Conservation (phyloP, 345 rosid genomes). For the Salix udensis region DNA sequence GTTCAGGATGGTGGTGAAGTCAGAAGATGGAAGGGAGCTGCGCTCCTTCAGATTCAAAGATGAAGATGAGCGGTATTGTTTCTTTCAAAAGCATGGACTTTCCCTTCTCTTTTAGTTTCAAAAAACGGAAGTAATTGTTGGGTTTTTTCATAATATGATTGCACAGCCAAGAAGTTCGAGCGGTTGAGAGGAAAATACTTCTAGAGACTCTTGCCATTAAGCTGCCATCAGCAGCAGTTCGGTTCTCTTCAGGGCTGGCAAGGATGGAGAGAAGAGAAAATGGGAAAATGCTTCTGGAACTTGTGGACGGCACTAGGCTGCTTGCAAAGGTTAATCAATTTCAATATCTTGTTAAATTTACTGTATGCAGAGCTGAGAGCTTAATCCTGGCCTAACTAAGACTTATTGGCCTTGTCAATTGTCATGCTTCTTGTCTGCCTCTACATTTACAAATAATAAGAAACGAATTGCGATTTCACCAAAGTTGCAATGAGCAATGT, state of each 20-base stretch:
- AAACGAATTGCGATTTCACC: too few species aligned
- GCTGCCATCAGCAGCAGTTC: constrained; percentile 60
- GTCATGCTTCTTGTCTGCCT: too few species aligned
- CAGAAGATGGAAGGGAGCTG: constrained; percentile 79
- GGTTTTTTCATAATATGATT: neutral
- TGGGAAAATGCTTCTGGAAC: constrained; percentile 54
- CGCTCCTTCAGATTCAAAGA: constrained; percentile 84
- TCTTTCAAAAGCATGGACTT: neutral
- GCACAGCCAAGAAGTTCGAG: constrained; percentile 89
- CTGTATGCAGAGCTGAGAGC: neutral
- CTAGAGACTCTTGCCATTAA: constrained; percentile 69
- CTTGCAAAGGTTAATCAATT: constrained; percentile 50
- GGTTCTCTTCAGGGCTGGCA: constrained; percentile 62
- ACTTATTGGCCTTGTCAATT: too few species aligned
- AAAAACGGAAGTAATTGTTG: neutral
- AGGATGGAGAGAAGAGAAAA: constrained; percentile 41
- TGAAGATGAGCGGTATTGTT: constrained; percentile 65
- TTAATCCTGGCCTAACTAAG: too few species aligned
- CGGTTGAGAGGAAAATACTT: constrained; percentile 79
- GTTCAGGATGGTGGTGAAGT: constrained; percentile 86
- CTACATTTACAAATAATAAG: too few species aligned
- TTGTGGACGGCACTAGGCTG: constrained; percentile 52
- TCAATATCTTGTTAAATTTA: neutral
- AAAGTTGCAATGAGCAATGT: too few species aligned
- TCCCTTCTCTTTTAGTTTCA: neutral